phyloP scores from a whole-genome alignment of 306 rosid species.

The Spatholobus suberectus region DNA sequence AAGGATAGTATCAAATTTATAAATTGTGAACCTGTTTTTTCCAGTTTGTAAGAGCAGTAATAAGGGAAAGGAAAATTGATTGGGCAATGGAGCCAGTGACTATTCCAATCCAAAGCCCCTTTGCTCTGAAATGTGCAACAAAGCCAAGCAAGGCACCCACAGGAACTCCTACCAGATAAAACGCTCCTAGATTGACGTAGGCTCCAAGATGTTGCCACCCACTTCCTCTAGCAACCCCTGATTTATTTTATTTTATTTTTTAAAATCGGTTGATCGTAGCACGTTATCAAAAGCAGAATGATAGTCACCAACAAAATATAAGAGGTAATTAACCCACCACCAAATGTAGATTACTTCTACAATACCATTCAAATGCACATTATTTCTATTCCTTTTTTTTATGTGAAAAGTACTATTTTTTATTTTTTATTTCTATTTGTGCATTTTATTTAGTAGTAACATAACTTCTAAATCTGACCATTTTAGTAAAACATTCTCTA shows the following conservation, averaged over 20 bases:
- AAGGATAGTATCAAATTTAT: neutral
- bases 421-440: neutral
- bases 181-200: conserved; percentile 45
- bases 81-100: conserved; percentile 47
- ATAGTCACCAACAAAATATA: neutral
- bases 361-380: too few species aligned
- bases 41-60: conserved; percentile 51
- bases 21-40: conserved; percentile 40
- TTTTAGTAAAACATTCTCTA: too few species aligned
- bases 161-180: conserved; percentile 52
- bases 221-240: conserved; percentile 55
- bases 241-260: neutral
- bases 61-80: conserved; percentile 33
- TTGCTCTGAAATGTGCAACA: conserved; percentile 46
- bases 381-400: too few species aligned
- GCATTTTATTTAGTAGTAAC: neutral
- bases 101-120: conserved; percentile 55
- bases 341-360: neutral
- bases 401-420: too few species aligned
- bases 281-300: neutral
- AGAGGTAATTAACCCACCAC: neutral
- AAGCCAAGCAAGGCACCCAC: conserved; percentile 38
- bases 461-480: too few species aligned
- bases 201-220: conserved; percentile 55
- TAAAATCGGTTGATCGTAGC: neutral